These are phyloP conservation scores for Kluyveromyces nonfermentans DNA, from an alignment of 805 yeast genomes.

Conservation along the genomic window DNA sequence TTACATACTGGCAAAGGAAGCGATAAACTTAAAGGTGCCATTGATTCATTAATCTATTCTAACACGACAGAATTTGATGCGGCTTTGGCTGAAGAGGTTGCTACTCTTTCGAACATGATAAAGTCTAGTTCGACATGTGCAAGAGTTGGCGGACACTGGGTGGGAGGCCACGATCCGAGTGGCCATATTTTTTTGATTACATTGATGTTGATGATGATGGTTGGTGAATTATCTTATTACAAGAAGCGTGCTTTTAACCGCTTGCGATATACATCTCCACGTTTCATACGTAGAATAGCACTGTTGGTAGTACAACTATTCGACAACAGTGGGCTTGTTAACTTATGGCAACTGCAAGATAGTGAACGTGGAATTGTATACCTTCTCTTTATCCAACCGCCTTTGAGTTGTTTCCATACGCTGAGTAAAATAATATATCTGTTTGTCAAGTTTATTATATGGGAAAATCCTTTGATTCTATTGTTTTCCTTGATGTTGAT, in stretches of 20 bases:
- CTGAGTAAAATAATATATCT: conserved; percentile 1
- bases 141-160: conserved; percentile 55
- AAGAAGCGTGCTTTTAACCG: background rate
- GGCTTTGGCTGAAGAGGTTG: background rate
- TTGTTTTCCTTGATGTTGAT: conserved; percentile 33
- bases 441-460: conserved; percentile 7
- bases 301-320: conserved; percentile 5
- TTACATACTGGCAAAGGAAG: conserved; percentile 8
- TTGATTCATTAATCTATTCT: background rate
- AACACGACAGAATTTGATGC: background rate
- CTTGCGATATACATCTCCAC: background rate
- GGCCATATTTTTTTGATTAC: conserved; percentile 79
- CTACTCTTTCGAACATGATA: background rate
- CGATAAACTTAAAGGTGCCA: conserved; percentile 3
- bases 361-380: conserved; percentile 4
- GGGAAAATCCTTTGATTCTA: conserved; percentile 22
- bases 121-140: conserved; percentile 35
- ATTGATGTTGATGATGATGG: conserved; percentile 37
- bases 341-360: background rate
- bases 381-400: conserved; percentile 8
- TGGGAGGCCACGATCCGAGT: conserved; percentile 91
- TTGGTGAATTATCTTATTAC: conserved; percentile 42
- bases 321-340: conserved; percentile 8
- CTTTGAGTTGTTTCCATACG: conserved; percentile 4
- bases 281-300: background rate